These are phyloP conservation scores for Suaeda aralocaspica DNA, from an alignment of 148 eudicot genomes.

Conservation along the genomic window DNA sequence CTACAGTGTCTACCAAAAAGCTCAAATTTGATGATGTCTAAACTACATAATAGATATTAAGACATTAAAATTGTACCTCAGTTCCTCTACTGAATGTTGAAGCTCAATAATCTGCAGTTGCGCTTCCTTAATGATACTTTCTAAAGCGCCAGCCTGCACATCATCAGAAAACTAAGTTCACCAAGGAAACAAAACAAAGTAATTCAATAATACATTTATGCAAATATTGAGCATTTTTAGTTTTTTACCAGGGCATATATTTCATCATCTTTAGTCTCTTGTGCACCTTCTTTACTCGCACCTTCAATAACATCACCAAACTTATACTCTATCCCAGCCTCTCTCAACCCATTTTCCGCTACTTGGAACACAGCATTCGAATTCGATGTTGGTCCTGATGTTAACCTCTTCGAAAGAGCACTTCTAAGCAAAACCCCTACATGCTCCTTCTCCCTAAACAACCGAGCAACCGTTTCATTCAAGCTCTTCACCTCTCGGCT, in stretches of 20 bases:
- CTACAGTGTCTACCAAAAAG: too few relatives aligned
- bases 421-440: constrained; percentile 80
- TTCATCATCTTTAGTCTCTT: constrained; percentile 70
- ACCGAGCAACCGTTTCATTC: constrained; percentile 67
- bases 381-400: constrained; percentile 52
- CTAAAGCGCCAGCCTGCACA: constrained; percentile 91
- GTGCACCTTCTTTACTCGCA: constrained; percentile 34
- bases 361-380: constrained; percentile 72
- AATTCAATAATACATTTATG: neutral
- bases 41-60: too few relatives aligned
- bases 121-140: constrained; percentile 81
- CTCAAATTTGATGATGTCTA: neutral
- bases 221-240: constrained; percentile 30
- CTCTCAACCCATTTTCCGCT: constrained; percentile 84
- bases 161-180: constrained; percentile 19
- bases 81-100: constrained; percentile 79
- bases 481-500: constrained; percentile 63
- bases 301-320: constrained; percentile 50
- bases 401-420: constrained; percentile 69
- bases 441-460: constrained; percentile 89
- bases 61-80: constrained; percentile 54
- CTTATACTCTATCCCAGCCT: constrained; percentile 70
- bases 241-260: constrained; percentile 79
- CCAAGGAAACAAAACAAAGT: constrained; percentile 1
- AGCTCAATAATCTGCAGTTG: constrained; percentile 88